Conservation (phyloP, 2,329 filamentous ascomycete genomes). For the Lachnellula cervina region DNA sequence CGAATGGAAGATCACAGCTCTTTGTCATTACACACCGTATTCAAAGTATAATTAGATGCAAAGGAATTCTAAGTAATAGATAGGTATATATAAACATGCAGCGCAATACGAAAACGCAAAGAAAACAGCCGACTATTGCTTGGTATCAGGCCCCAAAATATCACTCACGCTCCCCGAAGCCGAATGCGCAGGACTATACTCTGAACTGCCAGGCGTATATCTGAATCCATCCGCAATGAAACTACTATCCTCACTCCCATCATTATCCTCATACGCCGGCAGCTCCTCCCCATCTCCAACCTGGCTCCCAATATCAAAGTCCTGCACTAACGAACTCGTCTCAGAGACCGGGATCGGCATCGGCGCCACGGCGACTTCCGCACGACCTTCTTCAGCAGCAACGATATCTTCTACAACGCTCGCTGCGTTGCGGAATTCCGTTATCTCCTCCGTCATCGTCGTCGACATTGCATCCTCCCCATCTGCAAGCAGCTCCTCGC, state of each 20-base stretch:
- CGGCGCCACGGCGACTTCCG: neutral
- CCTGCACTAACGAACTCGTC: neutral
- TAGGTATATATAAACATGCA: neutral
- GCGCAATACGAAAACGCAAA: neutral
- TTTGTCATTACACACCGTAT: neutral
- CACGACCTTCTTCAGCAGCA: conserved; percentile 9
- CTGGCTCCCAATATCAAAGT: conserved; percentile 12
- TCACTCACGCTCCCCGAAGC: conserved; percentile 21
- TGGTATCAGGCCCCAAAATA: conserved; percentile 24
- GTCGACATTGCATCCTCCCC: conserved; percentile 21
- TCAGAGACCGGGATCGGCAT: neutral
- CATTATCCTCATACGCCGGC: conserved; percentile 26
- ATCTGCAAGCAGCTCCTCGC: conserved; percentile 11
- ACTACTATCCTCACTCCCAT: conserved; percentile 19
- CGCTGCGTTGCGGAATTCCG: conserved; percentile 20
- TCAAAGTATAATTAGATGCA: neutral
- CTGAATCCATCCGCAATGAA: conserved; percentile 27
- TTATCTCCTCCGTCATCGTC: conserved; percentile 22
- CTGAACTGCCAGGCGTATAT: conserved; percentile 24
- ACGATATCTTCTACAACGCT: conserved; percentile 23
- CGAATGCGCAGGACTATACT: conserved; percentile 20
- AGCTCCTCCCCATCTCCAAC: conserved; percentile 19
- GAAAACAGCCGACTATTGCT: conserved; percentile 11
- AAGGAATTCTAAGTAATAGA: neutral
- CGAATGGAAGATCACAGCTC: no score